Conservation (phyloP, 192 early-diverging fungal genomes). For the Backusella luteola region DNA sequence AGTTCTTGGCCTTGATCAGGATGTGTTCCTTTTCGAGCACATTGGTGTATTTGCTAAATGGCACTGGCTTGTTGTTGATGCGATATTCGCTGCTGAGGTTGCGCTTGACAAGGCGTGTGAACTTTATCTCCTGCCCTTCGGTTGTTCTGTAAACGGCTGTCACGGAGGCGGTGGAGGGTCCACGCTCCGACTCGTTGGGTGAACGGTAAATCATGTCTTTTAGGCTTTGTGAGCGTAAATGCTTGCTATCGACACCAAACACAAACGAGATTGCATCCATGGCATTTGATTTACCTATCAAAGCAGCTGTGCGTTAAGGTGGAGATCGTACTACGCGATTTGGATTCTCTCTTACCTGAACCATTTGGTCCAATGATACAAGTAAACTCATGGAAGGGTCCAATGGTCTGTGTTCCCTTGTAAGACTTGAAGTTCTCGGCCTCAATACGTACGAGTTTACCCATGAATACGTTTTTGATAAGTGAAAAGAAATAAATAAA, state of each 20-base stretch:
- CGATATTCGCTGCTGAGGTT: conserved; percentile 84
- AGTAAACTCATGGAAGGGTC: conserved; percentile 93
- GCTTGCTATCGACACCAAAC: conserved; percentile 88
- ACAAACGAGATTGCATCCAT: conserved; percentile 99
- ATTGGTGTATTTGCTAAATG: conserved; percentile 74
- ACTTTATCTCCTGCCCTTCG: conserved; percentile 58
- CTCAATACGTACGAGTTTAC: conserved; percentile 84
- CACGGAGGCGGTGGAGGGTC: conserved; percentile 66
- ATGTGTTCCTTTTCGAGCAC: conserved; percentile 86
- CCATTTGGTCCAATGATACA: conserved; percentile 98
- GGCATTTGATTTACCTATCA: conserved; percentile 90
- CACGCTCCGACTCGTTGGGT: conserved; percentile 21
- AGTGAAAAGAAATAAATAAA: not conserved
- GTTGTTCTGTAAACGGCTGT: conserved; percentile 80
- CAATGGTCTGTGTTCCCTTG: conserved; percentile 90
- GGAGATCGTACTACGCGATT: not conserved
- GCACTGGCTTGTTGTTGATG: conserved; percentile 75
- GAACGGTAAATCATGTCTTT: conserved; percentile 90
- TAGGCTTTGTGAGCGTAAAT: conserved; percentile 86
- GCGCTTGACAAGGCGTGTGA: conserved; percentile 68
- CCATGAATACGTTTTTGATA: conserved; percentile 46
- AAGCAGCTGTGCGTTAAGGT: not conserved
- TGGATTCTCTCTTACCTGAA: conserved; percentile 55
- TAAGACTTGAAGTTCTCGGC: conserved; percentile 99
- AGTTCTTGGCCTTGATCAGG: conserved; percentile 93